These are phyloP conservation scores for Leccinum angustisporum DNA, from an alignment of 1,284 basidiomycete species.

Conservation along the genomic window DNA sequence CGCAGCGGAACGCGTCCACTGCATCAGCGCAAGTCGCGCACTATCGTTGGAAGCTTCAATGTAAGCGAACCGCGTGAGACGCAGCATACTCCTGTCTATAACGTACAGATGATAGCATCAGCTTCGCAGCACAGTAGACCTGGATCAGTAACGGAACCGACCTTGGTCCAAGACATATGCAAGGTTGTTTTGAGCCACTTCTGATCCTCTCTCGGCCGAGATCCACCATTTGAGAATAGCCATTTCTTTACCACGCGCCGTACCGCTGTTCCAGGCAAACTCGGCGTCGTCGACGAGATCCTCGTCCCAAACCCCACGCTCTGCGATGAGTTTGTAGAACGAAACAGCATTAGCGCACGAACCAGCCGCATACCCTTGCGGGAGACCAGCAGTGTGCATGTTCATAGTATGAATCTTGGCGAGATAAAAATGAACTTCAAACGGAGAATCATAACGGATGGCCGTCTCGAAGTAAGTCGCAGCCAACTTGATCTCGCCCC, in stretches of 20 bases:
- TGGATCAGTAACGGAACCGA: constrained; percentile 32
- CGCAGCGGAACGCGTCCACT: constrained; percentile 92
- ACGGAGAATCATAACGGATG: constrained; percentile 81
- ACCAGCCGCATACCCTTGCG: constrained; percentile 52
- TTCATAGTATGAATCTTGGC: constrained; percentile 70
- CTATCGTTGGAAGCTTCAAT: constrained; percentile 73
- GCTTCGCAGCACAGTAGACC: not conserved
- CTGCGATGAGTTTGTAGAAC: constrained; percentile 87
- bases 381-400: constrained; percentile 46
- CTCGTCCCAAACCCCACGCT: constrained; percentile 86
- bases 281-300: constrained; percentile 86
- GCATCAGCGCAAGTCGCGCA: constrained; percentile 80
- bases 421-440: constrained; percentile 91
- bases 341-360: constrained; percentile 85
- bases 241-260: constrained; percentile 63
- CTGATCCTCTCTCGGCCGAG: constrained; percentile 89
- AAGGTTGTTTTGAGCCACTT: constrained; percentile 94
- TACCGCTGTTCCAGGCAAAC: constrained; percentile 72
- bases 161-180: constrained; percentile 92
- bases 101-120: constrained; percentile 3
- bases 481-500: constrained; percentile 64
- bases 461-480: constrained; percentile 79
- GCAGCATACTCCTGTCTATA: constrained; percentile 72
- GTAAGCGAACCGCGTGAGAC: constrained; percentile 67
- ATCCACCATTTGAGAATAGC: constrained; percentile 93